Percentiles rank a stretch among this genome's conserved stretches.
Conservation (phyloP, 345 rosid genomes). For the Ricinus communis region DNA sequence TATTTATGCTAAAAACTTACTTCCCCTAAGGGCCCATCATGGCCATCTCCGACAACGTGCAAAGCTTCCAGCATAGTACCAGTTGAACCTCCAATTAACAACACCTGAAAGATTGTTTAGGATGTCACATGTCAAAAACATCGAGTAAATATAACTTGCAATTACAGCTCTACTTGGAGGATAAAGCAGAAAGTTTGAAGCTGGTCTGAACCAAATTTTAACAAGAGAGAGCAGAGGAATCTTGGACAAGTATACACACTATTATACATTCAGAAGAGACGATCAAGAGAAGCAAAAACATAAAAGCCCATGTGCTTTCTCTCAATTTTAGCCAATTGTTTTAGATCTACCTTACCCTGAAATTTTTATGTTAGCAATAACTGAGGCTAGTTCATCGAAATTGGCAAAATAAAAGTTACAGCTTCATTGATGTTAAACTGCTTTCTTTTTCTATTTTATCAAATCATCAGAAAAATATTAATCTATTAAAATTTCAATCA, state of each 20-base stretch:
- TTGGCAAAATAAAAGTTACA: too few relatives aligned
- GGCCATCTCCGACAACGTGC: conserved; percentile 83
- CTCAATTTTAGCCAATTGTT: too few relatives aligned
- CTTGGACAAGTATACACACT: background rate
- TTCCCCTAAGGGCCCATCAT: conserved; percentile 56
- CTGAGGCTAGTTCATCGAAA: too few relatives aligned
- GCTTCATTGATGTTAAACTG: too few relatives aligned
- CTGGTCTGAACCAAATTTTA: too few relatives aligned
- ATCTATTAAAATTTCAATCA: too few relatives aligned
- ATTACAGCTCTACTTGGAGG: background rate
- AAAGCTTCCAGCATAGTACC: conserved; percentile 97
- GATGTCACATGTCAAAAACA: conserved; percentile 6
- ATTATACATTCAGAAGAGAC: background rate
- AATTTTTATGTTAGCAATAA: too few relatives aligned
- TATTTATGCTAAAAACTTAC: conserved; percentile 47
- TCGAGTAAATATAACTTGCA: background rate
- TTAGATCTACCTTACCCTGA: too few relatives aligned
- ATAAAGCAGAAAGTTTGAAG: background rate
- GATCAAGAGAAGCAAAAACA: too few relatives aligned
- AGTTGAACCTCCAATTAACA: conserved; percentile 93
- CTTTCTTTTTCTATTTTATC: too few relatives aligned
- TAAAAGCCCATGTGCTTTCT: too few relatives aligned
- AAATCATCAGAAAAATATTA: too few relatives aligned
- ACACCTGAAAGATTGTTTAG: conserved; percentile 51
- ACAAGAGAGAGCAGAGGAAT: background rate